Base-by-base conservation (phyloP, 768 basidiomycete species). In the Pisolithus orientalis region DNA sequence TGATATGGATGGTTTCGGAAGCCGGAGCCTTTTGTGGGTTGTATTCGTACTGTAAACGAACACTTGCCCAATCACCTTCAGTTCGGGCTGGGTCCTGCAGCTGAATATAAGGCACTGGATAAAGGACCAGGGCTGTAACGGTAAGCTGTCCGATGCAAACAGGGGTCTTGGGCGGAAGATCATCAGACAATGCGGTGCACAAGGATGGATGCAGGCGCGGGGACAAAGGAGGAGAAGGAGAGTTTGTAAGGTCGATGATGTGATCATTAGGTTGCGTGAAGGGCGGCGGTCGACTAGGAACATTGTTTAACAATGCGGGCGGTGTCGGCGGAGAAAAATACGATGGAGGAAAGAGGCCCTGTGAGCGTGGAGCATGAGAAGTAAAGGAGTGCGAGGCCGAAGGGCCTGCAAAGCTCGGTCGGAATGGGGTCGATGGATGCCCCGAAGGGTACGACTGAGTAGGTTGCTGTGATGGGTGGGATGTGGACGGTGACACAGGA, bases 111-210 rank as follows among this genome's bases (percentile, higher is more conserved):
- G 77, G 63, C 16, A 87, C 79, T 7, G 87, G 90, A 66, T 91
- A 90, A n/a, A 93, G 75, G 32, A 94, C 82, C 27, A 94, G 79
- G 13, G 90, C 91, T 16, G 87, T 90, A 17, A 85, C 84, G n/a
- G 76, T 75, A 34, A 94, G 75, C 53, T 89, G 85, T 1, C 92
- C 92, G 45, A 94, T 92, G 66, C 93, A 94, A 49, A 94, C 83
- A 14, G 90, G 87, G 0, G 87, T 89, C 71, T 85, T 89, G 13
- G 85, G 87, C 6, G 86, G 77, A 16, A 89, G 68, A 43, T 88
- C 84, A 8, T 74, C 71, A 3, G 82, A 79, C 2, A 83, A 69
- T 10, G 64, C 44, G 5, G 60, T 50, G 25, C 63, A 49, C 57
- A 60, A 53, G 52, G 62, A 56, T 44, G 65, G 66, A 25, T 45